These are phyloP conservation scores for Rhizopus microsporus DNA, from an alignment of 371 early-diverging fungal genomes.

Conservation along the genomic window DNA sequence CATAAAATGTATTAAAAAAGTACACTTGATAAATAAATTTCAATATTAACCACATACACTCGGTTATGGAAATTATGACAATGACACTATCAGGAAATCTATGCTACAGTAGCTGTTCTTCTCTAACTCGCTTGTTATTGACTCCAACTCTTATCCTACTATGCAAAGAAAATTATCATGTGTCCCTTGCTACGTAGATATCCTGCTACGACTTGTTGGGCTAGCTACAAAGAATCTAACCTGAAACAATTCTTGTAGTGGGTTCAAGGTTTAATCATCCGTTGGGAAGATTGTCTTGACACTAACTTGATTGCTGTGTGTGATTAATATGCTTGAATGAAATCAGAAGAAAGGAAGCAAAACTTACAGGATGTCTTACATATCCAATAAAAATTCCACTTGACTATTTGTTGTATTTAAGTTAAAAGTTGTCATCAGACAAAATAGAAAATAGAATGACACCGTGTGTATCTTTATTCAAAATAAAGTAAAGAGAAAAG, in stretches of 20 bases:
- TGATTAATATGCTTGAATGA: conserved; percentile 3
- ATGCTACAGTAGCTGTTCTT: not conserved
- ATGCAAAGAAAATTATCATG: not conserved
- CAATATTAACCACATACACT: too few species aligned
- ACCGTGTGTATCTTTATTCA: too few species aligned
- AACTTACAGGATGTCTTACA: not conserved
- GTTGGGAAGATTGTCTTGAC: not conserved
- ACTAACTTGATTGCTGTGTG: not conserved
- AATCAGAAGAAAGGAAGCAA: not conserved
- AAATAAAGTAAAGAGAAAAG: too few species aligned
- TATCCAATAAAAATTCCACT: not conserved
- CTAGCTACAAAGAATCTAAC: not conserved
- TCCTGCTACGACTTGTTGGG: not conserved
- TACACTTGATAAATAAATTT: too few species aligned
- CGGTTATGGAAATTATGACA: too few species aligned
- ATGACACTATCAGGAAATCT: too few species aligned
- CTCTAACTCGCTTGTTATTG: not conserved
- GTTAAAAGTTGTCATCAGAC: too few species aligned
- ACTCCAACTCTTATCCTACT: not conserved
- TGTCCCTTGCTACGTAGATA: not conserved
- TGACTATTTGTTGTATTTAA: not conserved
- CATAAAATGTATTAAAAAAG: too few species aligned
- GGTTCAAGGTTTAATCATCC: not conserved
- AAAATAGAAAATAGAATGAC: too few species aligned
- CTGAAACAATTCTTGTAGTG: too few species aligned